phyloP scores from a whole-genome alignment of 1,284 basidiomycete genomes.

The Psilocybe mexicana region DNA sequence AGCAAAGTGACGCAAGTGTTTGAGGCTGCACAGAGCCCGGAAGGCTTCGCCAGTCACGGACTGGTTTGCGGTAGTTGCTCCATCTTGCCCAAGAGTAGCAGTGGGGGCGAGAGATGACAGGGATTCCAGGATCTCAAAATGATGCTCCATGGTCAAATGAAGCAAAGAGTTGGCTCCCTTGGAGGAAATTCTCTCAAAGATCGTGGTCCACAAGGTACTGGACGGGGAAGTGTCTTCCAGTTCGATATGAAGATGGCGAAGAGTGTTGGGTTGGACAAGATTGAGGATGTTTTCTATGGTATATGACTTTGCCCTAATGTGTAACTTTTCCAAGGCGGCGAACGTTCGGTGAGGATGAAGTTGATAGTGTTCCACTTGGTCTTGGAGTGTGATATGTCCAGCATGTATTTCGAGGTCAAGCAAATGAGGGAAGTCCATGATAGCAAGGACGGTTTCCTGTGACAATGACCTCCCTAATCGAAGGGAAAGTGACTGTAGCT shows the following conservation, averaged over 20 bases:
- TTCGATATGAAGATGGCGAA: slow-evolving; percentile 45
- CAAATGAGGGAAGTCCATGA: slow-evolving; percentile 45
- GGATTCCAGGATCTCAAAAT: slow-evolving; percentile 33
- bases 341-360: slow-evolving; percentile 31
- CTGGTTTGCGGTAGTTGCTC: slow-evolving; percentile 3
- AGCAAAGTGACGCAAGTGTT: slow-evolving; percentile 36
- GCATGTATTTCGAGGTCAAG: slow-evolving; percentile 51
- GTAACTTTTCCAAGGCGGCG: slow-evolving; percentile 43
- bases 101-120: slow-evolving; percentile 10
- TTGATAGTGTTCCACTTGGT: slow-evolving; percentile 31
- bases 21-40: slow-evolving; percentile 28
- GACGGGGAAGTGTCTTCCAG: slow-evolving; percentile 37
- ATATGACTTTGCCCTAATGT: slow-evolving; percentile 42
- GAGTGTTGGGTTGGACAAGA: slow-evolving; percentile 30
- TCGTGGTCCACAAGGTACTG: slow-evolving; percentile 36
- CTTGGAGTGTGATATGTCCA: slow-evolving; percentile 38
- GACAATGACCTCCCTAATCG: slow-evolving; percentile 44
- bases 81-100: slow-evolving; percentile 5
- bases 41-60: slow-evolving; percentile 33
- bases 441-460: slow-evolving; percentile 39
- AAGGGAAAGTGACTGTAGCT: slow-evolving; percentile 45
- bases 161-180: slow-evolving; percentile 38
- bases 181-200: slow-evolving; percentile 39
- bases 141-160: slow-evolving; percentile 48
- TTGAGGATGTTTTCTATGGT: slow-evolving; percentile 40